Base-by-base conservation (phyloP, 139 green algal genomes). In the Tetradesmus obliquus region DNA sequence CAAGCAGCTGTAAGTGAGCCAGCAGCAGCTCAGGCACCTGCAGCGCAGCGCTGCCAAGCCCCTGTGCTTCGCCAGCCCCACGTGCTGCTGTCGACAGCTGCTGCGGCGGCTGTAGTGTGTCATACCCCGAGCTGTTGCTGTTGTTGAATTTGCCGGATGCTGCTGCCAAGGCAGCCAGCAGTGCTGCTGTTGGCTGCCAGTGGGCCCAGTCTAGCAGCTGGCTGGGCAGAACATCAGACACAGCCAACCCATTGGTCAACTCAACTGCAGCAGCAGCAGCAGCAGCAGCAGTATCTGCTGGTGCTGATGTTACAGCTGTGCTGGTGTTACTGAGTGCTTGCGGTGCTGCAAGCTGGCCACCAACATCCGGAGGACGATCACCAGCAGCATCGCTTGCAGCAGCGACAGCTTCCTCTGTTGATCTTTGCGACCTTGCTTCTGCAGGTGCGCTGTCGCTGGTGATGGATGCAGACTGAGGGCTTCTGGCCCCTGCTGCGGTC, bases 1-100 rank as follows among this genome's bases (percentile, higher is more conserved):
- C 83, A 60, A 96, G 79, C 81, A 94, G 82, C 51, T 94, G 88
- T 22, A 95, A 83, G 87, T 94, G 92, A 0, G 91, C 72, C 80
- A 94, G 24, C 15, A 91, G 91, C 45, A 94, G 81, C 90, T 94
- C 94, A 17, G 92, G 82, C 83, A 93, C 92, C 4, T 86, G 91
- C 79, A 93, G 55, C 1, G 89, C 85, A 7, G 17, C 15, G 32
- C 55, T 76, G n/a, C 83, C 45, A 6, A 71, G 24, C 58, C 5
- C 76, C 81, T 45, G 19, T 45, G 20, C 81, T 60, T 51, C 53
- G 66, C 53, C 81, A 5, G 15, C 81, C 4, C 17, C 45, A 24
- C 5, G 10, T 83, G 6, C 51, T 45, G 82, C 82, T 87, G 82
- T 22, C 55, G 54, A 45, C 5, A 9, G 20, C 53, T 54, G 20